Conservation (phyloP, 1,139 yeast species). For the Geotrichum siamense region DNA sequence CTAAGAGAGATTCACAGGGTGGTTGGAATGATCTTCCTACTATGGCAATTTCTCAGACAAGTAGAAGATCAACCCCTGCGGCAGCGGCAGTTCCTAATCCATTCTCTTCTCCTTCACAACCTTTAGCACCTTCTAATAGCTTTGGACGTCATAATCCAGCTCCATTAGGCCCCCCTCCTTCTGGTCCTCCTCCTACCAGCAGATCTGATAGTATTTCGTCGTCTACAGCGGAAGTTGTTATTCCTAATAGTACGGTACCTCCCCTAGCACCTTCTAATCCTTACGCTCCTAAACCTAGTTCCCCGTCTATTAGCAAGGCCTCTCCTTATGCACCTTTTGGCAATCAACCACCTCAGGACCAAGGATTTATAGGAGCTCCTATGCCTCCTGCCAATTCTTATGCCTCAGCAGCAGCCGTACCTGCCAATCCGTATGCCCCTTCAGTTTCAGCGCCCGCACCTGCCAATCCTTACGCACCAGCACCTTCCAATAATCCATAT, state of each 20-base stretch:
- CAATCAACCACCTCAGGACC: constrained; percentile 12
- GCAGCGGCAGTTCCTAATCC: constrained; percentile 23
- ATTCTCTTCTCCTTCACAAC: constrained; percentile 31
- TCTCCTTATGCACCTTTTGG: constrained; percentile 16
- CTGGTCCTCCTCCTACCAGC: constrained; percentile 25
- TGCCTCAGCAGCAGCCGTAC: constrained; percentile 20
- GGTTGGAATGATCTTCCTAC: constrained; percentile 95
- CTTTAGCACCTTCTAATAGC: constrained; percentile 21
- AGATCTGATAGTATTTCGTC: constrained; percentile 35
- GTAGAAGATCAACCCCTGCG: constrained; percentile 23
- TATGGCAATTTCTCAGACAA: constrained; percentile 32
- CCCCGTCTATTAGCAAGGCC: constrained; percentile 20
- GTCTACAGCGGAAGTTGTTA: constrained; percentile 21
- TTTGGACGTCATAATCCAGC: constrained; percentile 23
- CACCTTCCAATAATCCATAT: constrained; percentile 28
- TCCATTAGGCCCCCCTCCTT: constrained; percentile 24
- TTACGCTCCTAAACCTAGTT: constrained; percentile 28
- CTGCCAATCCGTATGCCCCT: constrained; percentile 23
- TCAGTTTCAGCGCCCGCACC: constrained; percentile 18
- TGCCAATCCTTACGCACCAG: constrained; percentile 22
- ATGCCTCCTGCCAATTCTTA: constrained; percentile 8
- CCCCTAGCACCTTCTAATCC: constrained; percentile 29
- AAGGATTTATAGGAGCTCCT: constrained; percentile 14
- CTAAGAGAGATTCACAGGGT: constrained; percentile 53
- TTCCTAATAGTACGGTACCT: constrained; percentile 19